Base-by-base conservation (phyloP, 2,329 filamentous ascomycete species). In the Clarireedia monteithiana region DNA sequence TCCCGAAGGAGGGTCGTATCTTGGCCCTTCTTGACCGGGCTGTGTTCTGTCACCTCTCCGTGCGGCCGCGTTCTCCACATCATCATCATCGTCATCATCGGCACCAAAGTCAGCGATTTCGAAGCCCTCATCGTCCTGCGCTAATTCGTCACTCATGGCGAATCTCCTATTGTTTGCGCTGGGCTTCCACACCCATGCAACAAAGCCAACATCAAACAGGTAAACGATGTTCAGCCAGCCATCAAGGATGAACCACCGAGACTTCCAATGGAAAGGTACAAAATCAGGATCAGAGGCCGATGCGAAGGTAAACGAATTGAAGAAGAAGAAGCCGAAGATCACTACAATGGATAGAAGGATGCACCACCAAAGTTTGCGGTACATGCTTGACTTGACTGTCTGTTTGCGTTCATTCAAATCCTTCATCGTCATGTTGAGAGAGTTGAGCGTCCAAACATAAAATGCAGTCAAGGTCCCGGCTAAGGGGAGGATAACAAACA, bases 401-500 rank as follows among this genome's bases (percentile, higher is more conserved):
- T 99, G 94, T 73, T 96, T 96, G 62, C 94, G 86, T 67, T 96
- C 89, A 55, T 88, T 81, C n/a, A 99, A 80, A 67, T 97, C 92
- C 73, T 96, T 97, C 75, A 97, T 92, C 0, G 94, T 99, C 57
- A 86, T 79, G 71, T 92, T 96, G 57, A 99, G 80, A 23, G 91
- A 95, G 75, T 96, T 97, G 62, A 99, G 79, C 0, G 94, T 99
- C 94, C 94, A 99, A 59, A 99, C 89, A 72, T 99, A 99, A 73
- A 99, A 99, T 10, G 89, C 91, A 17, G 94, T 99, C 60, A 99
- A 75, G 0, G 94, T 96, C 48, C 83, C 91, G 3, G 92, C 91
- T 23, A 99, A 80, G 0, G 94, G 94, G 15, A 99, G 80, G 27
- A 99, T 91, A 64, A 99, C 91, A 49, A 99, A 83, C 5, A 99